These are phyloP conservation scores for Botrytis fragariae DNA, from an alignment of 2,329 filamentous ascomycete species.

Conservation along the genomic window DNA sequence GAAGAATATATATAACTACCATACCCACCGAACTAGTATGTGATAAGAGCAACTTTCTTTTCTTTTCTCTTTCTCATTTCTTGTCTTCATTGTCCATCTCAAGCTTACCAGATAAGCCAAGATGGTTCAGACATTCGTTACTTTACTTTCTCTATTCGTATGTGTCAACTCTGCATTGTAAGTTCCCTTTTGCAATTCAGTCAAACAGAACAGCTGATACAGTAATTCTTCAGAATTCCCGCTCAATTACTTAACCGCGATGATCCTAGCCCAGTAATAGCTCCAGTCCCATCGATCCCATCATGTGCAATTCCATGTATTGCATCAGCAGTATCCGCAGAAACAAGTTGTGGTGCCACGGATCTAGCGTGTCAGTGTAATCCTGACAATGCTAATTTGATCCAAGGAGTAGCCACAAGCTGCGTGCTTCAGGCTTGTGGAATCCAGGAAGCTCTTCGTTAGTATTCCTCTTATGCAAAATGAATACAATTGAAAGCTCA, in stretches of 20 bases:
- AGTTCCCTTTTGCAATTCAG: too few species aligned
- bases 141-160: not conserved
- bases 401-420: not conserved
- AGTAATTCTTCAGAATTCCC: not conserved
- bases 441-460: not conserved
- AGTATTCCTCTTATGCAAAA: not conserved
- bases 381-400: not conserved
- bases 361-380: constrained; percentile 5
- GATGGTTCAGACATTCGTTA: constrained; percentile 1
- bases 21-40: not conserved
- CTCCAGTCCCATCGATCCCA: not conserved
- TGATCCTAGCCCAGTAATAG: not conserved
- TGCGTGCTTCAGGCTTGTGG: constrained; percentile 3
- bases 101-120: not conserved
- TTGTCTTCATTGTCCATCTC: not conserved
- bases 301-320: constrained; percentile 11
- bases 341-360: not conserved
- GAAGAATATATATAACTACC: not conserved
- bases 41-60: not conserved
- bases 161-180: constrained; percentile 4
- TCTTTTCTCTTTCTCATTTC: not conserved
- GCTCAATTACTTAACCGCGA: not conserved
- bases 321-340: not conserved
- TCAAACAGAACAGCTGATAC: not conserved
- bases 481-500: not conserved